These are phyloP conservation scores for Lophiotrema nucula DNA, from an alignment of 495 filamentous ascomycete genomes.

Conservation along the genomic window DNA sequence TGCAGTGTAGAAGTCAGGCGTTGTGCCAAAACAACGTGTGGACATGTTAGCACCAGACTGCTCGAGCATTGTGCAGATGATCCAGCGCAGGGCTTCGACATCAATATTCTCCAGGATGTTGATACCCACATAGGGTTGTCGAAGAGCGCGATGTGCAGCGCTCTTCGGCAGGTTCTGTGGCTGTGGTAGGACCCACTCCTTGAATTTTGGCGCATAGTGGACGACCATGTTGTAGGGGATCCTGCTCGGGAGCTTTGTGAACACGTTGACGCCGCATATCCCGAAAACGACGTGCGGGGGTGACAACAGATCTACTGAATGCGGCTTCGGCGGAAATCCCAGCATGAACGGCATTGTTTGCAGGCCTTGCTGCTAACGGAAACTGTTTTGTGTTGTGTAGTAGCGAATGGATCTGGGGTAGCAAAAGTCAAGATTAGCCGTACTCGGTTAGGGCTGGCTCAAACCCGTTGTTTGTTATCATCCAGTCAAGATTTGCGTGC, in stretches of 20 bases:
- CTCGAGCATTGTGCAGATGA: slow-evolving; percentile 5
- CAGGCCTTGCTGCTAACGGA: background rate
- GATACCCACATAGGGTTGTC: background rate
- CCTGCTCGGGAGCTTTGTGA: background rate
- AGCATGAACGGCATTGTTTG: slow-evolving; percentile 12
- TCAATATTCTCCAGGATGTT: slow-evolving; percentile 2
- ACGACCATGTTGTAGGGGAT: slow-evolving; percentile 12
- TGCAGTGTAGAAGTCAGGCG: background rate
- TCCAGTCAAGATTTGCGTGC: background rate
- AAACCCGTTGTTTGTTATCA: background rate
- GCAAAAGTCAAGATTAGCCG: background rate
- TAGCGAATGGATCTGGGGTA: background rate
- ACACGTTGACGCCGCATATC: background rate
- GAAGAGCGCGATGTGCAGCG: background rate
- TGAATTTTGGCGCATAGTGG: slow-evolving; percentile 7
- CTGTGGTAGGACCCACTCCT: slow-evolving; percentile 1
- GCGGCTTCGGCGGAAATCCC: slow-evolving; percentile 4
- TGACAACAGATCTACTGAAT: background rate
- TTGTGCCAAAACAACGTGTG: background rate
- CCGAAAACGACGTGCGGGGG: slow-evolving; percentile 13
- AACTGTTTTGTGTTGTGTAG: background rate
- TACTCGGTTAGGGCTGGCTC: background rate
- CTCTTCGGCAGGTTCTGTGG: background rate
- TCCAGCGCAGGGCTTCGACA: background rate
- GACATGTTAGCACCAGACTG: background rate